Conservation (phyloP, 805 yeast species). For the Wickerhamiella galacta region DNA sequence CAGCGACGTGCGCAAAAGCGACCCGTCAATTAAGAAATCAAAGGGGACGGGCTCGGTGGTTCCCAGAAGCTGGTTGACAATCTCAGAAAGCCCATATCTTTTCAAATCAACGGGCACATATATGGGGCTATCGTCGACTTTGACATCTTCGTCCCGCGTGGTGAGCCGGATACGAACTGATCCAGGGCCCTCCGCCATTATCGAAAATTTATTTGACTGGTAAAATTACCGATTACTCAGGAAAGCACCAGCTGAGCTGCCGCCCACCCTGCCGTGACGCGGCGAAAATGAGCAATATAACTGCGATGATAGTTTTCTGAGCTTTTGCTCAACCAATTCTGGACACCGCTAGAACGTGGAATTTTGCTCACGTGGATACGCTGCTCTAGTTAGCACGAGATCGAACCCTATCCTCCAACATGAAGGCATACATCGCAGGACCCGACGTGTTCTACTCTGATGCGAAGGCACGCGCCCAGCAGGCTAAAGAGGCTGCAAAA, state of each 20-base stretch:
- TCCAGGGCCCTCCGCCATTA: too few species aligned
- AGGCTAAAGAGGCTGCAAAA: conserved; percentile 1
- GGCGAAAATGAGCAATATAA: too few species aligned
- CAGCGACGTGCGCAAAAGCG: conserved; percentile 57
- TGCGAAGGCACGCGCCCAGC: conserved; percentile 3
- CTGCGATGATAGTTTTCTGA: too few species aligned
- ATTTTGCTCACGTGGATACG: too few species aligned
- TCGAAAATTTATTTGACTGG: too few species aligned
- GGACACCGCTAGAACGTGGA: too few species aligned
- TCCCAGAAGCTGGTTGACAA: conserved; percentile 73
- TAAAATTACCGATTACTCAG: too few species aligned
- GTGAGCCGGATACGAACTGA: conserved; percentile 36
- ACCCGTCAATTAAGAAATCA: conserved; percentile 81
- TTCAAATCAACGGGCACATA: conserved; percentile 75
- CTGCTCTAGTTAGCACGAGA: too few species aligned
- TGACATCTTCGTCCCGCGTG: conserved; percentile 65
- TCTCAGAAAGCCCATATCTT: conserved; percentile 84
- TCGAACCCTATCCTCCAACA: too few species aligned
- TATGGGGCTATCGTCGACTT: conserved; percentile 65
- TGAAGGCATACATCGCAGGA: conserved; percentile 7
- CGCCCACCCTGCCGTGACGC: too few species aligned
- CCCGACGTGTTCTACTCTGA: conserved; percentile 8
- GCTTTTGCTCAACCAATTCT: too few species aligned
- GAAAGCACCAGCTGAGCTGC: too few species aligned
- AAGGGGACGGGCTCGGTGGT: conserved; percentile 60